Evolutionary conservation across 805 yeast species (phyloP).

Genomic region (Hanseniaspora jakobsenii): DNA sequence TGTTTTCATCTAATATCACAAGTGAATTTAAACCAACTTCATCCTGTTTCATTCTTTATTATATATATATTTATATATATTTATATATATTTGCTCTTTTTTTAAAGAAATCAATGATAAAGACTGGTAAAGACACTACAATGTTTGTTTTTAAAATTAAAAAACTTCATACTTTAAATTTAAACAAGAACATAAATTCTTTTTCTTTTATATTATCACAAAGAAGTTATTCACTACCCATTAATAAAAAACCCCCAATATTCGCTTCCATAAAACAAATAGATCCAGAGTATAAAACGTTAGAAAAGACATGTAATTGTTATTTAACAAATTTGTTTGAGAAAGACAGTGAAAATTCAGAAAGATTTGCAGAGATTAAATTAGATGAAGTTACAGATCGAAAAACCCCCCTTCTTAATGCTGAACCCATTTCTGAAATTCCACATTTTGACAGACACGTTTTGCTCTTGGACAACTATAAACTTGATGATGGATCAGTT

Average conservation of each 20-base stretch:
- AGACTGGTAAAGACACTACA: too few species aligned
- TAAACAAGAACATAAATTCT: too few species aligned
- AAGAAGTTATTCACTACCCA: background rate
- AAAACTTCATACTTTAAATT: too few species aligned
- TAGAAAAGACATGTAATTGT: slow-evolving; percentile 18
- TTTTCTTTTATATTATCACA: background rate
- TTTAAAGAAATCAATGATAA: too few species aligned
- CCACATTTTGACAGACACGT: slow-evolving; percentile 24
- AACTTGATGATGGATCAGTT: background rate
- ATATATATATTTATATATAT: too few species aligned
- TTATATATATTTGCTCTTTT: too few species aligned
- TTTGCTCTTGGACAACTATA: slow-evolving; percentile 19
- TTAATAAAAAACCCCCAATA: background rate
- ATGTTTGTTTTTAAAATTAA: too few species aligned
- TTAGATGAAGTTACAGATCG: slow-evolving; percentile 15
- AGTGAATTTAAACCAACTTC: too few species aligned
- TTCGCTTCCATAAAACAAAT: slow-evolving; percentile 1
- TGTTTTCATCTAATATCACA: too few species aligned
- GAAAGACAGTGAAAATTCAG: background rate
- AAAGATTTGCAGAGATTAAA: slow-evolving; percentile 16
- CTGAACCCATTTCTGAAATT: background rate
- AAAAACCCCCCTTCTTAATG: too few species aligned
- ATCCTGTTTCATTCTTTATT: too few species aligned
- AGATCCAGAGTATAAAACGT: background rate
- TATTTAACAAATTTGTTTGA: slow-evolving; percentile 18